A percentile compares a stretch with the other conserved stretches of the same genome.
Conservation (phyloP, 78 protist species). For the Protostelium mycophagum region DNA sequence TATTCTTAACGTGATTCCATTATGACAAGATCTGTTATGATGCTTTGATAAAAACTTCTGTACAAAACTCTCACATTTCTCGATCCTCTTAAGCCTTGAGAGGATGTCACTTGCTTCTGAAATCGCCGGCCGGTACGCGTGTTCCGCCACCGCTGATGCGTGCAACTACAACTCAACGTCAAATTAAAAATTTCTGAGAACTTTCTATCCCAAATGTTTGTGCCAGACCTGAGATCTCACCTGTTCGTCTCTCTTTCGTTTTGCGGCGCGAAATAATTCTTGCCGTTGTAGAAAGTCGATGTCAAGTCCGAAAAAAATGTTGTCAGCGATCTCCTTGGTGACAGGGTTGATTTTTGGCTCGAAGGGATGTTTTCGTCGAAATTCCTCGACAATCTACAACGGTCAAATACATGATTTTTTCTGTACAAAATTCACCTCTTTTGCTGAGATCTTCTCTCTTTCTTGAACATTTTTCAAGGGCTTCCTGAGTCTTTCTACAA, state of each 20-base stretch:
- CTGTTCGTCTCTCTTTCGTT: neutral
- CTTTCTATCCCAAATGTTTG: too few relatives aligned
- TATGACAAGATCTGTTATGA: too few relatives aligned
- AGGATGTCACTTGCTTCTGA: neutral
- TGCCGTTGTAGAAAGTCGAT: neutral
- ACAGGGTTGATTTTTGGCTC: neutral
- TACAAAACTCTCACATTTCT: neutral
- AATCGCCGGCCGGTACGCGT: neutral
- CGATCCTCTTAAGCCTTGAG: neutral
- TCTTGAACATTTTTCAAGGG: too few relatives aligned
- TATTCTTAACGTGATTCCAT: too few relatives aligned
- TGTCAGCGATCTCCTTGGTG: neutral
- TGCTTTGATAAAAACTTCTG: neutral
- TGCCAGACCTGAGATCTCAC: too few relatives aligned
- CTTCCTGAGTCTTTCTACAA: too few relatives aligned
- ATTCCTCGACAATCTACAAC: neutral
- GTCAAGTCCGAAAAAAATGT: neutral
- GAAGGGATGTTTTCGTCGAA: neutral
- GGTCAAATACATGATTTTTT: too few relatives aligned
- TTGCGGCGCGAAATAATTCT: neutral
- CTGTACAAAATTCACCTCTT: too few relatives aligned
- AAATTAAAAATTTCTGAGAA: too few relatives aligned
- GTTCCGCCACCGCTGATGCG: neutral
- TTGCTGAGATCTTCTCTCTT: too few relatives aligned
- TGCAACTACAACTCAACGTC: neutral